Base-by-base conservation (phyloP, 164 flowering plant species). In the Nelumbo lutea region DNA sequence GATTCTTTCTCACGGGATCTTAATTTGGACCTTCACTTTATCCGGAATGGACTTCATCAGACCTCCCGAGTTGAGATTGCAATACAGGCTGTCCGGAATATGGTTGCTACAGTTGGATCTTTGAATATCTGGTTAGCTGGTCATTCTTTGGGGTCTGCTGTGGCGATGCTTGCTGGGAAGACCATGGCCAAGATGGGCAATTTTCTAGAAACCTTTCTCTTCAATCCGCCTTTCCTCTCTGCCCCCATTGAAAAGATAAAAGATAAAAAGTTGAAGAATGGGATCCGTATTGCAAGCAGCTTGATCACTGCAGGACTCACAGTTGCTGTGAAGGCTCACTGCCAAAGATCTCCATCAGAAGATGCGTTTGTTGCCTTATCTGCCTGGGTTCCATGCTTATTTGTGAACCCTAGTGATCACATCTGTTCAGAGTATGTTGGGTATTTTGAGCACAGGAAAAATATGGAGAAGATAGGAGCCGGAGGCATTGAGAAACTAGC, bases 101-200 rank as follows among this genome's bases (percentile, higher is more conserved):
- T 82, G 63, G 89, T 84, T 42, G 87, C 90, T 27, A 46, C 81
- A 2, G 79, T 68, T 55, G 86, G 86, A 69, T 80, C 69, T 62
- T 65, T 72, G 4, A 83, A 75, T 53, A 67, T 90, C 13, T 96
- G 97, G 97, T 73, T 96, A 48, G 78, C 95, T 46, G 99, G 99
- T 41, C 99, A 96, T 70, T 96, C 99, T 27, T 76, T 96, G 5
- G 99, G 99, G 58, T 73, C 98, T 41, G 91, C 97, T 63, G 79
- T 92, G 79, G 96, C 90, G 62, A 66, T 88, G 88, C 88, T 89
- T 48, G 90, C 91, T 27, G 99, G 96, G 13, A 92, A 84, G 79
- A 82, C 76, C 38, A 88, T 92, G 96, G 99, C 90, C 9, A 84
- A 79, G 75, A 69, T 73, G 0, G 90, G 94, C 13, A 56, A 59